Conservation (phyloP, 2,329 filamentous ascomycete genomes). For the Bipolaris oryzae region DNA sequence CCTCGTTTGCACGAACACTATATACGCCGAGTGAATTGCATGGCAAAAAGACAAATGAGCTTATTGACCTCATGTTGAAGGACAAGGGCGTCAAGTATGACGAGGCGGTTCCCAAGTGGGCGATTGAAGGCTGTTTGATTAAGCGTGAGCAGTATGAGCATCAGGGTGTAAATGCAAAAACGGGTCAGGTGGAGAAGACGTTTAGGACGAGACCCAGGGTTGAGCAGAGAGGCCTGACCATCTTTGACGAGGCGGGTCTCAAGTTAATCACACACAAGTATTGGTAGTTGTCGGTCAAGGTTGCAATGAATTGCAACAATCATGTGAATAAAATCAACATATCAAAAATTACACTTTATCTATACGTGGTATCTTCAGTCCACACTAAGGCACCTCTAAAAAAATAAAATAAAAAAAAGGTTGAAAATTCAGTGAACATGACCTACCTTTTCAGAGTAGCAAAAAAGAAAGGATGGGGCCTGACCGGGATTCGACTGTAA, state of each 20-base stretch:
- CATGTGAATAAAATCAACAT: neutral
- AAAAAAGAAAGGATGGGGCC: slow-evolving; percentile 28
- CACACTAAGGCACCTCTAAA: too few relatives aligned
- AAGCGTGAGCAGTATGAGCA: slow-evolving; percentile 42
- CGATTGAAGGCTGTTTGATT: slow-evolving; percentile 38
- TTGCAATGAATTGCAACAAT: neutral
- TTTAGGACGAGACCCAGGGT: slow-evolving; percentile 31
- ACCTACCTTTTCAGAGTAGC: neutral
- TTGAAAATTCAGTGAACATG: too few relatives aligned
- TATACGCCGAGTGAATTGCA: slow-evolving; percentile 35
- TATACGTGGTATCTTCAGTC: too few relatives aligned
- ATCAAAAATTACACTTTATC: neutral
- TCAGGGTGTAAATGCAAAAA: slow-evolving; percentile 37
- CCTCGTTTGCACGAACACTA: slow-evolving; percentile 36
- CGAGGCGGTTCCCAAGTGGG: slow-evolving; percentile 40
- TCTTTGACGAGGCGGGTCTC: slow-evolving; percentile 32
- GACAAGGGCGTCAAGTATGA: slow-evolving; percentile 34
- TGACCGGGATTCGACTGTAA: slow-evolving; percentile 37
- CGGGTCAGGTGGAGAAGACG: slow-evolving; percentile 30
- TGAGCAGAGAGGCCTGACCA: slow-evolving; percentile 34
- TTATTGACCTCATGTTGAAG: slow-evolving; percentile 32
- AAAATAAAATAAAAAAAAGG: too few relatives aligned
- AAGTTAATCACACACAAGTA: slow-evolving; percentile 33
- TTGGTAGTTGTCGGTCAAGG: slow-evolving; percentile 18
- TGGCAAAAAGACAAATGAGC: slow-evolving; percentile 29